Base-by-base conservation (phyloP, 1,284 basidiomycete genomes). In the Sporisorium reilianum region DNA sequence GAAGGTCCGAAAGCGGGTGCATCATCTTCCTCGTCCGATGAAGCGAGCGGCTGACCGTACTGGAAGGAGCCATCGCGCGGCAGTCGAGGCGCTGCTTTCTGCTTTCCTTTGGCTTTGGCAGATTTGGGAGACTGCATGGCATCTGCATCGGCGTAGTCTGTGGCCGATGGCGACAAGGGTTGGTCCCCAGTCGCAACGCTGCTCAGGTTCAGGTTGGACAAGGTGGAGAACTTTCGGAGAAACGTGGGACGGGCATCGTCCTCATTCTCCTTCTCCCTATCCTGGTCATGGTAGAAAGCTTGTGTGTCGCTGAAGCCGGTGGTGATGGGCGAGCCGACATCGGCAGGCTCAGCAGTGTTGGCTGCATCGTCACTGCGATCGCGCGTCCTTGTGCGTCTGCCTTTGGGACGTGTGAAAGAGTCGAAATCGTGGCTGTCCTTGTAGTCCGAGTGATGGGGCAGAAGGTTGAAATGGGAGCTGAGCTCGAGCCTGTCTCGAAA, bases 361-460 rank as follows among this genome's bases (percentile, higher is more conserved):
- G 20, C 26, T 0, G 16, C 20, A 25, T 58, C 36, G 23, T 8
- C 9, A 12, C 20, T 26, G 9, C 20, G 38, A 2, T 60, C 41
- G 18, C 25, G 25, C 18, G 36, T 40, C 38, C 45, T 62, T 16
- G 45, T 25, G 38, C 61, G 56, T 26, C 56, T 60, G 22, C 22
- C 58, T 32, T 58, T 62, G 36, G 68, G 58, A 18, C 68, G 54
- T 14, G 50, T 49, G 58, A 65, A 71, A 8, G 62, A 62, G 34
- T 51, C 63, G 22, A 48, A 71, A 26, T 71, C 52, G 59, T 62
- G 36, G 45, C 63, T 64, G 53, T 72, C 69, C 9, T 38, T 34
- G 55, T 66, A 72, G 34, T 66, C 64, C 18, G 64, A 66, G 28
- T 72, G 69, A n/a, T 72, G 55, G 0, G 69, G 69, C 10, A 66